A percentile compares a stretch with the other conserved stretches of the same genome.
phyloP scores from a whole-genome alignment of 495 filamentous ascomycete genomes.

The Penicillium paradoxum region DNA sequence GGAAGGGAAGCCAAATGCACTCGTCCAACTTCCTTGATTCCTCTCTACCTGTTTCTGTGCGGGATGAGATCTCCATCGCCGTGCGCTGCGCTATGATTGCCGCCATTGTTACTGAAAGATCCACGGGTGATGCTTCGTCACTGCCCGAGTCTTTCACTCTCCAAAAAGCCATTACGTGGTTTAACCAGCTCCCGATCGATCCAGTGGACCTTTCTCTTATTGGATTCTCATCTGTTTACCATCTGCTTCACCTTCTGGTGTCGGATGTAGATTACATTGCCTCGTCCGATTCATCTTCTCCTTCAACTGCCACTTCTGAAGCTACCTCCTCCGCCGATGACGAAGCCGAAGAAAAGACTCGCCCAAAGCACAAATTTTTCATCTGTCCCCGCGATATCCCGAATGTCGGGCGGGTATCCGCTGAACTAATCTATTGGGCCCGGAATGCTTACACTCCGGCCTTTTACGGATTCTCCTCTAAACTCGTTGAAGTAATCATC shows the following conservation, averaged over 20 bases:
- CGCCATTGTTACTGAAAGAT: constrained; percentile 51
- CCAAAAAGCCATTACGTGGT: constrained; percentile 41
- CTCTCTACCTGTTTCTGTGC: constrained; percentile 45
- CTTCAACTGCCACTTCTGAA: constrained; percentile 20
- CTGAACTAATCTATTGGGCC: constrained; percentile 45
- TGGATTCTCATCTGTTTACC: constrained; percentile 72
- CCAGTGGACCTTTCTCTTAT: constrained; percentile 59
- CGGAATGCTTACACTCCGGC: constrained; percentile 45
- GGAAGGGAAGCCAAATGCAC: constrained; percentile 24
- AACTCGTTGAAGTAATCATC: constrained; percentile 36
- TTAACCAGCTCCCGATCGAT: constrained; percentile 42
- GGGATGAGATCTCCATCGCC: constrained; percentile 63
- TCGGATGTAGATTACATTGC: constrained; percentile 49
- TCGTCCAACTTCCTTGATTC: constrained; percentile 43
- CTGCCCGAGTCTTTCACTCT: constrained; percentile 34
- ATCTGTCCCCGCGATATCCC: constrained; percentile 28
- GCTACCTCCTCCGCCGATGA: constrained; percentile 27
- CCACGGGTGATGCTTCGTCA: constrained; percentile 32
- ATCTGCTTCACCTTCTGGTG: constrained; percentile 56
- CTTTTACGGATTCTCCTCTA: constrained; percentile 41
- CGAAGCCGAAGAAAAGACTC: constrained; percentile 30
- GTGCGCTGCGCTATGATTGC: constrained; percentile 79
- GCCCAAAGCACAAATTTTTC: constrained; percentile 6
- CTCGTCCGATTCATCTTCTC: constrained; percentile 34
- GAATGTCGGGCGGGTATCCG: constrained; percentile 39